Base-by-base conservation (phyloP, 2,329 filamentous ascomycete genomes). In the Clonostachys sp. region DNA sequence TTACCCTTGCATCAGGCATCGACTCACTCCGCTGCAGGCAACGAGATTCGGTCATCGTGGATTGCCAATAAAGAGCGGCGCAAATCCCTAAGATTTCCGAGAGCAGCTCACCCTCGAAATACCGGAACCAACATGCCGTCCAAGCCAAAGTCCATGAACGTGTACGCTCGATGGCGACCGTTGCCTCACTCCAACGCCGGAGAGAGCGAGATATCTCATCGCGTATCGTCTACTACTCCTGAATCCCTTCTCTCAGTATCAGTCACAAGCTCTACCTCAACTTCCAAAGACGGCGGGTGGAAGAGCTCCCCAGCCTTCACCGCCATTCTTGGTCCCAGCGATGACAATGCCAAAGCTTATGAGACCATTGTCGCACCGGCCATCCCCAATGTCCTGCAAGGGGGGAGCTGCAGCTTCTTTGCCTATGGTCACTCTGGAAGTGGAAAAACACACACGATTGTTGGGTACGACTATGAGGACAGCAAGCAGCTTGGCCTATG, bases 401-500 rank as follows among this genome's bases (percentile, higher is more conserved):
- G 68, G 2, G 54, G 53, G 16, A 64, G 52, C 10, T 70, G 66
- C 57, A 72, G 63, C 45, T 65, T 77, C 38, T 74, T 75, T 42
- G 70, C 70, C 34, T 74, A 75, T 36, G 72, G 73, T 7, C 72
- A 75, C 50, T 75, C 73, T 0, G 71, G 72, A 9, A 75, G 72
- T 2, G 73, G 73, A 12, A 75, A 75, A 56, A 75, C 71, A 2
- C 67, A 61, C 50, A 74, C 70, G 1, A 61, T 75, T 45, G 42
- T 74, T 7, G 71, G 71, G 4, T 72, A 72, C 44, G 61, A 72
- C 16, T 66, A 62, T 41, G 57, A 68, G 6, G 49, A 63, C 3
- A 33, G 41, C 2, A 49, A 61, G 4, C 49, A 67, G 18, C 58
- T 70, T 24, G 70, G 68, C 0, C 47, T 72, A 2, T 70, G 64